Percentiles rank a stretch among this genome's conserved stretches.
These are phyloP conservation scores for Sporothrix luriei DNA, from an alignment of 2,329 filamentous ascomycete genomes.

Conservation along the genomic window DNA sequence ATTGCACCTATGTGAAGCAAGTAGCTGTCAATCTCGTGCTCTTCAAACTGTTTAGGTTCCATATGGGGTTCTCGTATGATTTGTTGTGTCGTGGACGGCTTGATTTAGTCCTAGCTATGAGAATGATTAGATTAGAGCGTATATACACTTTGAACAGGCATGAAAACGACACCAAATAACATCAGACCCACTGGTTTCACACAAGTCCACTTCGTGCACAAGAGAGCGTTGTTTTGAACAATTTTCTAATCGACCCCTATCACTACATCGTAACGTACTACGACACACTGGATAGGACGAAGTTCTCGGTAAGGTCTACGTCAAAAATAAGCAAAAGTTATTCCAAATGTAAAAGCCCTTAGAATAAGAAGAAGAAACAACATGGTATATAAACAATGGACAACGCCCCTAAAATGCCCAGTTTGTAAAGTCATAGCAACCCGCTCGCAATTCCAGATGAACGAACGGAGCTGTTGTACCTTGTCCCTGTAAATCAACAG, in stretches of 20 bases:
- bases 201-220: not conserved
- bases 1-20: conserved; percentile 2
- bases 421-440: not conserved
- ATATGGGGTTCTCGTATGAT: no score
- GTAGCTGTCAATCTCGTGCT: not conserved
- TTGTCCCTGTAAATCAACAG: not conserved
- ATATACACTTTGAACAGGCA: not conserved
- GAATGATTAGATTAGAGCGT: no score
- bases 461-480: not conserved
- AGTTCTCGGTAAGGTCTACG: no score
- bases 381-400: no score
- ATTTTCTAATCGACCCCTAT: not conserved
- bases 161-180: not conserved
- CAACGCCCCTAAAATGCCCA: not conserved
- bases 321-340: not conserved
- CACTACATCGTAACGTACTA: not conserved
- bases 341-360: no score
- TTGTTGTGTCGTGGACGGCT: not conserved
- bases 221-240: not conserved
- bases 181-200: not conserved
- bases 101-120: not conserved
- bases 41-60: no score
- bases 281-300: no score
- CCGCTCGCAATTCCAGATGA: not conserved
- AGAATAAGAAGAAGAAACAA: not conserved